Conservation (phyloP, 805 yeast genomes). For the Saccharomycopsis guyanensis region DNA sequence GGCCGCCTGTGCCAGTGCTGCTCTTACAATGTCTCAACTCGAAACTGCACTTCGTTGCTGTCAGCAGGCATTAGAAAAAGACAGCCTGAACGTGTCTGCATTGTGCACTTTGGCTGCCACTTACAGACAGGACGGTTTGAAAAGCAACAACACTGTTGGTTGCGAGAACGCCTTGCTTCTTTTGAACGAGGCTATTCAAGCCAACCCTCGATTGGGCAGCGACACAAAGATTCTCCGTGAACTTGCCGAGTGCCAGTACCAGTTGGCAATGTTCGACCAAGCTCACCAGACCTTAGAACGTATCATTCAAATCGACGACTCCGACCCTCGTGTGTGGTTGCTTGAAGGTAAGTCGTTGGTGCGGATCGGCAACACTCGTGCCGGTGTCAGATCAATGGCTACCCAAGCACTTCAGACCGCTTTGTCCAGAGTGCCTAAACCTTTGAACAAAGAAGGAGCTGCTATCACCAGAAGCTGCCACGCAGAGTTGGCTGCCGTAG, state of each 20-base stretch:
- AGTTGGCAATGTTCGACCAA: slow-evolving; percentile 40
- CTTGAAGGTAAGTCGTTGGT: slow-evolving; percentile 42
- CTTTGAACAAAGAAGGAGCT: slow-evolving; percentile 28
- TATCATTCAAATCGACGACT: slow-evolving; percentile 32
- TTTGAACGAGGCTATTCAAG: slow-evolving; percentile 33
- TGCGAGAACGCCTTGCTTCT: slow-evolving; percentile 34
- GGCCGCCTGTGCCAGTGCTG: slow-evolving; percentile 19
- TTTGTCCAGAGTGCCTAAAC: slow-evolving; percentile 27
- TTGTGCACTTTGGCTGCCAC: slow-evolving; percentile 37
- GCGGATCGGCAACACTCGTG: slow-evolving; percentile 22
- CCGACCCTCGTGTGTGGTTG: slow-evolving; percentile 41
- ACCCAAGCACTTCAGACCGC: slow-evolving; percentile 40
- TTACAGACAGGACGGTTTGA: slow-evolving; percentile 33
- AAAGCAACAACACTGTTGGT: slow-evolving; percentile 33
- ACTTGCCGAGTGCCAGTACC: slow-evolving; percentile 43
- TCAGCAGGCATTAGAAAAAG: slow-evolving; percentile 36
- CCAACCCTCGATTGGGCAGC: slow-evolving; percentile 32
- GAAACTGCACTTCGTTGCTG: slow-evolving; percentile 37
- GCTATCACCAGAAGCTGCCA: slow-evolving; percentile 45
- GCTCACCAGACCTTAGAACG: slow-evolving; percentile 43
- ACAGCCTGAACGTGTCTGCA: slow-evolving; percentile 34
- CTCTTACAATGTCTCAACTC: slow-evolving; percentile 20
- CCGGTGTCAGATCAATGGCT: slow-evolving; percentile 39
- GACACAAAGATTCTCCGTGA: slow-evolving; percentile 40
- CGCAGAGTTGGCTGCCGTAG: slow-evolving; percentile 49